phyloP scores from a whole-genome alignment of 768 basidiomycete species.

The Auricularia sp. region DNA sequence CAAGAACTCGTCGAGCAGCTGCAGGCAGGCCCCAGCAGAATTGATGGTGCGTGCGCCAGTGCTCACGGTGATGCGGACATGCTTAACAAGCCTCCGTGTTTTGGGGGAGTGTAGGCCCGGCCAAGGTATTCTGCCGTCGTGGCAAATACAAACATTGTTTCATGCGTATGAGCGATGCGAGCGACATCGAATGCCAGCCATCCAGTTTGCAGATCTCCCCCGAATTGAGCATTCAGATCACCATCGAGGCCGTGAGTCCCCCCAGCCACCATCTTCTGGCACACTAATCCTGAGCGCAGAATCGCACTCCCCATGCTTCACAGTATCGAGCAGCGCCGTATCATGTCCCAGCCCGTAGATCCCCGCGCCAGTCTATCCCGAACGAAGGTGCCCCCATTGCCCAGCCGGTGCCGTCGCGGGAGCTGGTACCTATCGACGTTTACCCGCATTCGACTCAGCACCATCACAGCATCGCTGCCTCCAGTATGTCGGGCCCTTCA shows the following conservation, averaged over 20 bases:
- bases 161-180: slow-evolving; percentile 49
- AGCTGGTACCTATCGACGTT: not conserved
- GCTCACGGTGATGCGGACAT: not conserved
- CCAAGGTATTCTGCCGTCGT: slow-evolving; percentile 54
- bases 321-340: not conserved
- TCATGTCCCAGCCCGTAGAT: not conserved
- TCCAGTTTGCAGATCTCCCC: slow-evolving; percentile 48
- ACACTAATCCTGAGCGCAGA: slow-evolving; percentile 2
- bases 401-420: not conserved
- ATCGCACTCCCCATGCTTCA: not conserved
- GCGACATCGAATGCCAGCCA: slow-evolving; percentile 39
- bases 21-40: slow-evolving; percentile 51
- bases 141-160: slow-evolving; percentile 64
- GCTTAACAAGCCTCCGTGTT: slow-evolving; percentile 1
- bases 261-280: not conserved
- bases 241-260: slow-evolving; percentile 47
- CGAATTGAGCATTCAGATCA: slow-evolving; percentile 46
- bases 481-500: not conserved
- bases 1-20: slow-evolving; percentile 49
- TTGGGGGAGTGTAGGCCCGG: slow-evolving; percentile 38
- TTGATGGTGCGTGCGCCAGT: slow-evolving; percentile 43
- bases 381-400: not conserved
- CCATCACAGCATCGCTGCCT: not conserved
- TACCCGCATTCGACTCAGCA: not conserved
- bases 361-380: not conserved